Base-by-base conservation (phyloP, 257 asterid species). In the Solanum pennellii region DNA sequence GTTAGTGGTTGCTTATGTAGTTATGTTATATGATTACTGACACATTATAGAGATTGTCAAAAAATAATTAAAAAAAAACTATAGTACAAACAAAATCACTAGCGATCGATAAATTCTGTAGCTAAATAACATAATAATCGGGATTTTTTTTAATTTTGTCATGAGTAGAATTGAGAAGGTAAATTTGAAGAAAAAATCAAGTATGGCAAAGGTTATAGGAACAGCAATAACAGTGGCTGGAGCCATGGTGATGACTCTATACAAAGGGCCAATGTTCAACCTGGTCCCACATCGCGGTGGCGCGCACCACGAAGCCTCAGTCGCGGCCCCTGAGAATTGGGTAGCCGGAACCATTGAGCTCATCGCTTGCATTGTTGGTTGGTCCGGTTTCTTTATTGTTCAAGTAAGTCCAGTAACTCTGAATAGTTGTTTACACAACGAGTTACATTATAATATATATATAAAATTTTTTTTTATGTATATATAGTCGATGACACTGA, bases 231-330 rank as follows among this genome's bases (percentile, higher is more conserved):
- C 99, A 11, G 96, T 95, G n/a, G 21, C 88, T 0, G 98, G 99
- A 29, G 98, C 99, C n/a, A 97, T 95, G 98, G 91, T 94, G 41
- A 94, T 95, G 98, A 97, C 99, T 3, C 47, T 97, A 77, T 97
- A 93, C 91, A 95, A 93, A 87, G 98, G 99, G 59, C 99, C 98
- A 41, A 79, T 92, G 12, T 92, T 95, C 39, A 86, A 94, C 87
- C 91, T 95, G 21, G 76, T 95, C 49, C 87, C 93, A 90, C 90
- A 89, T 3, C 92, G 89, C 85, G 89, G 91, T 79, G 91, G 93
- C 86, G 35, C 44, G 88, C 91, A 88, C 88, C 92, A 91, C 41
- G 83, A 88, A 16, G 41, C 71, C 29, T 85, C 82, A 49, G 66
- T 90, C 72, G 77, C 92, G 25, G 90, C 90, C 56, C 91, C 91